Evolutionary conservation across 805 yeast genomes (phyloP), one percentile per base, ranked within the genome.

Genomic region (Lipomyces yamanashiensis): DNA sequence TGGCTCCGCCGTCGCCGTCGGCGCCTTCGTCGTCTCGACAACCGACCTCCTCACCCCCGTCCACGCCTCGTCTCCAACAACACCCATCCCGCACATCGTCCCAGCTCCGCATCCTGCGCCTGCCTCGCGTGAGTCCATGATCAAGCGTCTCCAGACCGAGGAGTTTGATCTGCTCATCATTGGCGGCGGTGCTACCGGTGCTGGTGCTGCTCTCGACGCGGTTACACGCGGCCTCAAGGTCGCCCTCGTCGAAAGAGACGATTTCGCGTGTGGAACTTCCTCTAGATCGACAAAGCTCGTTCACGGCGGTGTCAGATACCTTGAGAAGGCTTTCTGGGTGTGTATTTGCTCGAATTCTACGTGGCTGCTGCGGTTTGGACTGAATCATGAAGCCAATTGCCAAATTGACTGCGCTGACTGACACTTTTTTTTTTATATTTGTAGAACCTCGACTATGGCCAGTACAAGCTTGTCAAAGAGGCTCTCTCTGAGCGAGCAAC

Each of bases 161-260:
- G 33, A 87, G 73, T 87, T 84, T 72, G 98, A 93, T 74, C 83
- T 92, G n/a, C 78, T 92, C 68, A 82, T 92, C 70, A 86, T 93
- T 70, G 98, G 98, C 66, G 98, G 97, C 70, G 98, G 98, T 74
- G 98, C 98, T 45, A 87, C 95, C 15, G 98, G 98, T 67, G 80
- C 97, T 5, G 98, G 98, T 64, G 85, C 90, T 54, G 98, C 97
- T 0, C 80, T 92, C 50, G 98, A 92, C 77, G 97, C 97, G 43
- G 84, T 88, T 36, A 84, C 96, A 49, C 84, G 98, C 76, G 98
- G 98, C 54, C 84, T 92, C 70, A 89, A 90, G 73, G 97, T 91
- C 49, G 89, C 96, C 57, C 76, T 92, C 62, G 83, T 92, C 63
- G 98, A 92, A 77, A 88, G 88, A 74, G 86, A 85, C 68, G 98